A percentile compares a stretch with the other conserved stretches of the same genome.
phyloP scores from a whole-genome alignment of 768 basidiomycete species.

The Termitomyces sp. region DNA sequence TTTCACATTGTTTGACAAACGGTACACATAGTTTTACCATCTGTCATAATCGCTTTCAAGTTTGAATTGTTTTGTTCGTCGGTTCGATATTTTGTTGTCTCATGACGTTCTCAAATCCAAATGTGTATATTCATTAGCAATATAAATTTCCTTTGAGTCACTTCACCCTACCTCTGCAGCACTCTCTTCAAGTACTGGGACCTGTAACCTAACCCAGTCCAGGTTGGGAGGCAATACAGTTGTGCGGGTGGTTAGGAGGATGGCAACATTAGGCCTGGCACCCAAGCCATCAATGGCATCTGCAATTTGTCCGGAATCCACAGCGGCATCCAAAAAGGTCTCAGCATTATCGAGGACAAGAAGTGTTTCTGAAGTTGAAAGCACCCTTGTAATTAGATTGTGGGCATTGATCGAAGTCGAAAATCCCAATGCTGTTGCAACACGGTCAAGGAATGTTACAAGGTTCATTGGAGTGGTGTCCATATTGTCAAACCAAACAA shows the following conservation, averaged over 20 bases:
- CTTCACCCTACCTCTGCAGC: too few relatives aligned
- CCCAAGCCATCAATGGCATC: slow-evolving; percentile 8
- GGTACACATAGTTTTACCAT: too few relatives aligned
- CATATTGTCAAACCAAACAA: slow-evolving; percentile 9
- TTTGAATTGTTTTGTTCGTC: too few relatives aligned
- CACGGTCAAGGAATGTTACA: slow-evolving; percentile 5
- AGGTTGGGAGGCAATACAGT: slow-evolving; percentile 6
- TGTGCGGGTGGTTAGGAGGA: slow-evolving; percentile 9
- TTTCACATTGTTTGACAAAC: too few relatives aligned
- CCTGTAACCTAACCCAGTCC: slow-evolving; percentile 2
- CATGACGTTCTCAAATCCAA: too few relatives aligned
- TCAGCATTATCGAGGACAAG: slow-evolving; percentile 14
- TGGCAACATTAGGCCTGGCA: slow-evolving; percentile 3
- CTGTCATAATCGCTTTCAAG: too few relatives aligned
- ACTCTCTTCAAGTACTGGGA: slow-evolving; percentile 6
- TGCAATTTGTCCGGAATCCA: slow-evolving; percentile 6
- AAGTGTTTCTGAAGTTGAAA: neutral
- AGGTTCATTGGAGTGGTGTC: neutral
- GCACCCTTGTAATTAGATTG: neutral
- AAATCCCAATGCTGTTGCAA: neutral
- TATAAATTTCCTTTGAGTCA: too few relatives aligned
- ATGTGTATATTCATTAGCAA: too few relatives aligned
- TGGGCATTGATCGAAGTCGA: neutral
- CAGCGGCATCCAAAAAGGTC: slow-evolving; percentile 10
- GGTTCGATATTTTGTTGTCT: too few relatives aligned